Conservation (phyloP, 805 yeast genomes). For the Saturnispora ahearnii region DNA sequence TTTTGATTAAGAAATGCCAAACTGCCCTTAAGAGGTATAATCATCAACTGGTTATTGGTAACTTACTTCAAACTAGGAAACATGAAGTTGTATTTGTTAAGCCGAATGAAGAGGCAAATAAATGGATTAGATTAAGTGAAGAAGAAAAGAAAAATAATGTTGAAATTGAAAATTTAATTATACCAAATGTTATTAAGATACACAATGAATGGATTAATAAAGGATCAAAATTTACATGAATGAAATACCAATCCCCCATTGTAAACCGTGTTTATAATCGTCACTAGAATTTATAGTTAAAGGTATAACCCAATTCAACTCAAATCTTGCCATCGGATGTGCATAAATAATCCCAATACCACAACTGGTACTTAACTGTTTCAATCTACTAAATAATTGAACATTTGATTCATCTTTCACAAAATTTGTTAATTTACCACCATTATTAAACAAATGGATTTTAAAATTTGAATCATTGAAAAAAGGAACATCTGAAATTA, state of each 20-base stretch:
- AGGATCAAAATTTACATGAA: constrained; percentile 31
- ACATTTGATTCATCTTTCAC: constrained; percentile 7
- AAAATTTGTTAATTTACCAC: constrained; percentile 35
- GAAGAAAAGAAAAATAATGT: constrained; percentile 31
- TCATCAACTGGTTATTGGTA: constrained; percentile 93
- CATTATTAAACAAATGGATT: constrained; percentile 39
- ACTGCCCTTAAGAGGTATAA: constrained; percentile 77
- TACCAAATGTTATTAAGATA: constrained; percentile 61
- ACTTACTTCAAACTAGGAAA: constrained; percentile 81
- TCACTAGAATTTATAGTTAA: constrained; percentile 37
- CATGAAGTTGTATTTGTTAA: constrained; percentile 80
- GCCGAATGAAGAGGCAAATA: constrained; percentile 27
- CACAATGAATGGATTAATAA: constrained; percentile 56
- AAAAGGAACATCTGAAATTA: constrained; percentile 36
- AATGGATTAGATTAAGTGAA: constrained; percentile 44
- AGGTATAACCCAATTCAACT: constrained; percentile 47
- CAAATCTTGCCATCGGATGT: constrained; percentile 52
- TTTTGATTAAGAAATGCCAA: constrained; percentile 65
- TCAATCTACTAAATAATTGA: constrained; percentile 4
- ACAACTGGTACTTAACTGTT: constrained; percentile 22
- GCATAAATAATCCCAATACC: constrained; percentile 46
- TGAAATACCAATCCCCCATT: constrained; percentile 52
- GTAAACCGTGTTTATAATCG: constrained; percentile 42
- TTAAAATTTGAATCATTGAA: constrained; percentile 37
- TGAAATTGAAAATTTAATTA: constrained; percentile 72